phyloP scores from a whole-genome alignment of 768 basidiomycete genomes.

The Trichaptum fuscoviolaceum region DNA sequence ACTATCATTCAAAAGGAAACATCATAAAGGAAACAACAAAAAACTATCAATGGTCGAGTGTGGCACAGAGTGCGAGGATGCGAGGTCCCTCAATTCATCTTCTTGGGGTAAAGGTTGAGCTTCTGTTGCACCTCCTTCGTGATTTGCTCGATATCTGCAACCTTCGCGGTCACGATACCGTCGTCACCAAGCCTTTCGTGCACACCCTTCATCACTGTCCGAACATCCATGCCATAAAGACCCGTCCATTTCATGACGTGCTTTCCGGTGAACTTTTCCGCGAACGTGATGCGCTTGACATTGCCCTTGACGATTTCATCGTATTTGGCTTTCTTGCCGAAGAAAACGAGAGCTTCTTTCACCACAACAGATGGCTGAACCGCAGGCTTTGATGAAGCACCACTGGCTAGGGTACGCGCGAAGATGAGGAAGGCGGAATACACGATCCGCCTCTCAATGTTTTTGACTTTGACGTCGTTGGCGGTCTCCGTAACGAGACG shows the following conservation, averaged over 20 bases:
- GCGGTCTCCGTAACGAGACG: slow-evolving; percentile 22
- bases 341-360: slow-evolving; percentile 46
- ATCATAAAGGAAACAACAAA: no score
- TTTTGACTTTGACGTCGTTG: slow-evolving; percentile 23
- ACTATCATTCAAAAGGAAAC: no score
- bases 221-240: slow-evolving; percentile 40
- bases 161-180: slow-evolving; percentile 27
- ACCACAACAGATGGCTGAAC: slow-evolving; percentile 10
- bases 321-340: slow-evolving; percentile 46
- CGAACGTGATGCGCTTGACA: slow-evolving; percentile 30
- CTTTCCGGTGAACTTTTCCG: slow-evolving; percentile 42
- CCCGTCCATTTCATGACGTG: slow-evolving; percentile 52
- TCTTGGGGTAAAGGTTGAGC: no score
- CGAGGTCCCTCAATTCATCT: no score
- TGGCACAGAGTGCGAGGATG: no score
- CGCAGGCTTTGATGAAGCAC: neutral
- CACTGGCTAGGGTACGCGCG: neutral
- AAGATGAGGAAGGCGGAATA: slow-evolving; percentile 54
- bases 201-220: slow-evolving; percentile 48
- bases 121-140: no score
- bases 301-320: slow-evolving; percentile 35
- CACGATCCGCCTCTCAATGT: slow-evolving; percentile 44
- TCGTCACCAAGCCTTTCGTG: slow-evolving; percentile 40
- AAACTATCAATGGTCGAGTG: no score
- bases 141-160: no score